Evolutionary conservation across 129 eudicot genomes (phyloP).

Genomic region (Saposhnikovia divaricata): DNA sequence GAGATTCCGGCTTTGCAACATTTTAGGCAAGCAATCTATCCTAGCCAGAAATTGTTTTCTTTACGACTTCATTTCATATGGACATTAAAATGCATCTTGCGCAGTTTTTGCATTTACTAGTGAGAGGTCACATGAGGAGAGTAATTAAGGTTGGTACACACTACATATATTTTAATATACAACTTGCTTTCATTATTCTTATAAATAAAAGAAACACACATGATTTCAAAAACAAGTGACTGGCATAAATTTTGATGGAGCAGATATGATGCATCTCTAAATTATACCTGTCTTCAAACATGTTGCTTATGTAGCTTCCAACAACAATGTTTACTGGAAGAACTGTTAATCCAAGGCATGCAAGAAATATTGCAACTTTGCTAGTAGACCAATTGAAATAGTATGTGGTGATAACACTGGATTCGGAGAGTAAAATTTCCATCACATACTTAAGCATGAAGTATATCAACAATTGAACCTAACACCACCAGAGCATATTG

Average conservation of each 20-base stretch:
- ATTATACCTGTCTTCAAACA: conserved; percentile 89
- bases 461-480: conserved; percentile 94
- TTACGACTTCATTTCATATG: not conserved
- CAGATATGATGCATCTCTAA: conserved; percentile 1
- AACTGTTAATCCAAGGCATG: conserved; percentile 88
- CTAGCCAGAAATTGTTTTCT: not conserved
- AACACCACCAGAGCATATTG: conserved; percentile 19
- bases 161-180: not conserved
- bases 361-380: conserved; percentile 79
- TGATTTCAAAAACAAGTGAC: not conserved
- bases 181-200: not conserved
- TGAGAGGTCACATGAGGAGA: not conserved
- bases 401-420: conserved; percentile 81
- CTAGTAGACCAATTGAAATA: conserved; percentile 84
- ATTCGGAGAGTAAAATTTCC: conserved; percentile 94
- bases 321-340: conserved; percentile 78
- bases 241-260: not conserved
- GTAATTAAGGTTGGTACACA: not conserved
- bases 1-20: not conserved
- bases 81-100: not conserved
- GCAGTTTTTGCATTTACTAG: not conserved
- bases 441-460: conserved; percentile 92
- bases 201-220: not conserved
- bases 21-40: not conserved
- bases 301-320: conserved; percentile 88